Conservation (phyloP, 345 rosid species). For the Carallia pectinifolia region DNA sequence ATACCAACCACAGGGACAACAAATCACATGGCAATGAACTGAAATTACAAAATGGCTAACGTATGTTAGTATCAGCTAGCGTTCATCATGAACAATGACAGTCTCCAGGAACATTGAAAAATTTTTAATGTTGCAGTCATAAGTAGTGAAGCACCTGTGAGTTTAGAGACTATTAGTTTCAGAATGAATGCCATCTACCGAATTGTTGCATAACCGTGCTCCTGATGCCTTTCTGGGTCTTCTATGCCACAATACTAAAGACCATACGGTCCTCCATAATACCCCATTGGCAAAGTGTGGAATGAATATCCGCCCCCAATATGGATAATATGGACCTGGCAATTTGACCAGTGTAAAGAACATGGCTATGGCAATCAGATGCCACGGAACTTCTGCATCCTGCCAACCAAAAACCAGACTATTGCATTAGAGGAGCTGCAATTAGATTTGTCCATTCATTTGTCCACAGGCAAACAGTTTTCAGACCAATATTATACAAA, state of each 20-base stretch:
- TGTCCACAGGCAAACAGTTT: not conserved
- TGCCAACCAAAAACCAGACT: constrained; percentile 35
- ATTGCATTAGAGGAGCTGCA: not conserved
- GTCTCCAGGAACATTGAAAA: no score
- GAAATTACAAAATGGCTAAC: not conserved
- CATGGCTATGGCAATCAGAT: constrained; percentile 57
- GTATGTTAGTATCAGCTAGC: no score
- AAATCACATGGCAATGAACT: not conserved
- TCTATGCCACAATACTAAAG: constrained; percentile 53
- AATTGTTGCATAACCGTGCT: not conserved
- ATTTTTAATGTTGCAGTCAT: not conserved
- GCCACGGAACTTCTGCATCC: constrained; percentile 95
- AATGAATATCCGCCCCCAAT: constrained; percentile 75
- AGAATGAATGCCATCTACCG: constrained; percentile 18
- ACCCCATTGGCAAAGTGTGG: constrained; percentile 90
- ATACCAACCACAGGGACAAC: not conserved
- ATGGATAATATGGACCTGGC: constrained; percentile 85
- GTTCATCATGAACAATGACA: no score
- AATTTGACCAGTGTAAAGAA: constrained; percentile 63
- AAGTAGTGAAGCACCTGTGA: constrained; percentile 16
- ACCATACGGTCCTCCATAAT: constrained; percentile 61
- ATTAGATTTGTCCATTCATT: not conserved
- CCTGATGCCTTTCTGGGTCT: constrained; percentile 36
- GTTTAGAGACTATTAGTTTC: constrained; percentile 18
- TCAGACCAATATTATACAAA: not conserved